Evolutionary conservation across 1,284 basidiomycete genomes (phyloP), one percentile per base, ranked within the genome.

Genomic region (Rhodotorula sp.): DNA sequence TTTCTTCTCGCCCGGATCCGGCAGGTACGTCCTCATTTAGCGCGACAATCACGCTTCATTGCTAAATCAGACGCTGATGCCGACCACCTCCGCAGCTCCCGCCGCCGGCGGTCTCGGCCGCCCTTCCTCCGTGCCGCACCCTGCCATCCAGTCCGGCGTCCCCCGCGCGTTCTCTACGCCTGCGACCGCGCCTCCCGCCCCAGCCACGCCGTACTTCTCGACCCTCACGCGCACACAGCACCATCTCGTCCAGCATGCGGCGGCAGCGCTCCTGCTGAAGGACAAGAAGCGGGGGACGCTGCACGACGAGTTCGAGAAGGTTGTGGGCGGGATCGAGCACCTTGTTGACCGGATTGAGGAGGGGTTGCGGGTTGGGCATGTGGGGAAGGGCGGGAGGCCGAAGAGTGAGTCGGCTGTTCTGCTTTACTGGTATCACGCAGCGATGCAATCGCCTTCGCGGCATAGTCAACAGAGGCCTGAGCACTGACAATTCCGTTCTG

Each of bases 201-300:
- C 50, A 13, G 9, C 53, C 5, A 25, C 58, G 19, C 39, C 61
- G 12, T 74, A 56, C 54, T 48, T 74, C 37, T 74, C 69, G 9
- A 15, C 66, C 27, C 67, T 74, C 27, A 61, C 66, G 7, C 63
- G 60, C 2, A 15, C 27, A 5, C 61, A 75, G 32, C 73, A 75
- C 56, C 61, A 66, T 25, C 61, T 70, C n/a, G 57, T 75, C 17
- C 73, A 61, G 19, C 71, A 75, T 37, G 71, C 71, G 6, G 61
- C 73, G 0, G 71, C 71, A 10, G 60, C 66, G 0, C 58, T 75
- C 1, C 48, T 75, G 10, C 61, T 72, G 32, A 67, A 68, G 22
- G 64, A 70, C n/a, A 58, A 57, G 2, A 55, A 53, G 32, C 46
- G 53, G 7, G 61, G 64, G 8, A 22, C 36, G 22, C 39, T 58